Evolutionary conservation across 1,284 basidiomycete genomes (phyloP).

Genomic region (Boletus nobilissimus): DNA sequence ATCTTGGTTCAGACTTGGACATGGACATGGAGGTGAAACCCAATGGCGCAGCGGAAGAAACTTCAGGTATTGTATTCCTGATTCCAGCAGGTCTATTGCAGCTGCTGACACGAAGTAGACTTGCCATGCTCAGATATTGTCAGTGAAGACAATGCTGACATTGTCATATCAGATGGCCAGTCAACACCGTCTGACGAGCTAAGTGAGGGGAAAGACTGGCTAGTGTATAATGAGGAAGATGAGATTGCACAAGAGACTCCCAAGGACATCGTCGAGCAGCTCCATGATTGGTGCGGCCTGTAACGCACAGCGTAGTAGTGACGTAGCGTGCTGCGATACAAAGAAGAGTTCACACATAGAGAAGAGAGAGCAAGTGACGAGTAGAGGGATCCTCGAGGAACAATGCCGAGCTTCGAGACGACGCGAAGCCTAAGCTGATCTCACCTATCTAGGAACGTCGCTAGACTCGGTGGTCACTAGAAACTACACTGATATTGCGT

Average conservation of each 20-base stretch:
- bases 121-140: not conserved
- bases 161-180: not conserved
- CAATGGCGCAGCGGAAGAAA: not conserved
- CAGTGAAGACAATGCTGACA: not conserved
- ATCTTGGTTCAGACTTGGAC: not conserved
- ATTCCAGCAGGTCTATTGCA: not conserved
- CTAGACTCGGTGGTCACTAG: no score
- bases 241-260: not conserved
- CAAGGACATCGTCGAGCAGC: not conserved
- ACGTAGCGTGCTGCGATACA: no score
- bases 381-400: no score
- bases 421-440: no score
- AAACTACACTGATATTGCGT: no score
- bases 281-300: not conserved
- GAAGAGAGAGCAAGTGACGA: no score
- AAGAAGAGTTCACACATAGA: no score
- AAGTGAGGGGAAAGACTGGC: not conserved
- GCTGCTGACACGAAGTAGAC: not conserved
- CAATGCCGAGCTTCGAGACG: no score
- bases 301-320: no score
- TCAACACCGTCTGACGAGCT: not conserved
- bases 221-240: not conserved
- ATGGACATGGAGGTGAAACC: not conserved
- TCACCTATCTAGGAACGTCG: no score
- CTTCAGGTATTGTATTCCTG: not conserved